These are phyloP conservation scores for Eucalyptus dawsonii DNA, from an alignment of 345 rosid species.

Conservation along the genomic window DNA sequence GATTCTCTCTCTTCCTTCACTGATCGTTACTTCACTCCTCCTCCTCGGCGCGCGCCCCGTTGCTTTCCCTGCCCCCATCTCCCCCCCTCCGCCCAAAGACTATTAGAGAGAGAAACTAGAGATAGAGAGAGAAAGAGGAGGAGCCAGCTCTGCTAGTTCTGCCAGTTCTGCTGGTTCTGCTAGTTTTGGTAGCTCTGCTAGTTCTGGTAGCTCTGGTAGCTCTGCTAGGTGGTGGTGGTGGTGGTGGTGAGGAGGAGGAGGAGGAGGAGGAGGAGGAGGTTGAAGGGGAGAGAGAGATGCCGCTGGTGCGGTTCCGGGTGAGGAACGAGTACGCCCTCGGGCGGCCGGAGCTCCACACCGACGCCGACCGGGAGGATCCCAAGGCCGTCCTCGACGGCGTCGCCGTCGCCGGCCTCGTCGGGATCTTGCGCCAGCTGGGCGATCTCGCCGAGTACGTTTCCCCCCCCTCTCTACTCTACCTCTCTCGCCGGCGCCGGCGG, in stretches of 20 bases:
- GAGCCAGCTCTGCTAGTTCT: neutral
- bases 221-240: neutral
- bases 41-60: neutral
- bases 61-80: neutral
- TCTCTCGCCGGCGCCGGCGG: neutral
- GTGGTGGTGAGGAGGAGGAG: neutral
- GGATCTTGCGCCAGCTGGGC: conserved; percentile 95
- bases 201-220: neutral
- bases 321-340: conserved; percentile 57
- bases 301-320: conserved; percentile 57
- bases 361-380: conserved; percentile 65
- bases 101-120: neutral
- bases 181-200: too few species aligned
- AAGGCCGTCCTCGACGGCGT: conserved; percentile 68
- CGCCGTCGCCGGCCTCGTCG: conserved; percentile 76
- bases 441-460: conserved; percentile 89
- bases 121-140: neutral
- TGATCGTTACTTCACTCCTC: neutral
- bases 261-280: neutral
- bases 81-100: neutral
- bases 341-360: conserved; percentile 38
- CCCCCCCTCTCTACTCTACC: neutral
- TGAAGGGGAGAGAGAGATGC: conserved; percentile 20
- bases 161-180: too few species aligned
- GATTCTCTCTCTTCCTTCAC: neutral